Percentiles rank a stretch among this genome's conserved stretches.
Evolutionary conservation across 352 stramenopile species (phyloP).

Genomic region (Phytophthora ohioensis): DNA sequence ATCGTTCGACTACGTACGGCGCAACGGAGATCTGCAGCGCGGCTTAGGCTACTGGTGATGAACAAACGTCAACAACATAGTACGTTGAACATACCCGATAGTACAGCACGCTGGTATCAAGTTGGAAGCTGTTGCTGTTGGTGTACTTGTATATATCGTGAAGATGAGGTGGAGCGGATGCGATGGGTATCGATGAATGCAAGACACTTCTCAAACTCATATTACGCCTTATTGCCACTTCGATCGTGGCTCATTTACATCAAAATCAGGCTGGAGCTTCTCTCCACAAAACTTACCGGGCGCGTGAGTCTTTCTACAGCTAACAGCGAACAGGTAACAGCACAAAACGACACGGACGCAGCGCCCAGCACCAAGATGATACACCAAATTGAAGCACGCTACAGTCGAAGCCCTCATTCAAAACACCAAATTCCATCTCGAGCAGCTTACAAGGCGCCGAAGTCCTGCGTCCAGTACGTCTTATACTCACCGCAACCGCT

Average conservation of each 20-base stretch:
- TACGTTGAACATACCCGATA: not conserved
- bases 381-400: not conserved
- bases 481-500: conserved; percentile 46
- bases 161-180: conserved; percentile 8
- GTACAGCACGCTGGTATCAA: not conserved
- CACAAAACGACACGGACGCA: conserved; percentile 18
- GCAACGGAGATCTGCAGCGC: conserved; percentile 30
- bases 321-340: conserved; percentile 13
- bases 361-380: not conserved
- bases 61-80: not conserved
- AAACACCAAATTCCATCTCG: not conserved
- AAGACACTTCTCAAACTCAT: conserved; percentile 20
- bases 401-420: conserved; percentile 8
- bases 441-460: conserved; percentile 33
- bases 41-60: conserved; percentile 1
- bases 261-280: conserved; percentile 8
- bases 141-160: conserved; percentile 12
- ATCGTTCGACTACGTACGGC: conserved; percentile 44
- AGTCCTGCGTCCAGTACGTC: conserved; percentile 73
- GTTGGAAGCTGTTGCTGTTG: not conserved
- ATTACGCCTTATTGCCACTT: conserved; percentile 28
- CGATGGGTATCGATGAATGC: conserved; percentile 1
- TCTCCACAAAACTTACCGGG: conserved; percentile 13
- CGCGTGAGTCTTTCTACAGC: conserved; percentile 13
- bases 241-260: conserved; percentile 15